Evolutionary conservation across 2,329 filamentous ascomycete genomes (phyloP), one percentile per base, ranked within the genome.

Genomic region (Phyllosticta citrichinensis): DNA sequence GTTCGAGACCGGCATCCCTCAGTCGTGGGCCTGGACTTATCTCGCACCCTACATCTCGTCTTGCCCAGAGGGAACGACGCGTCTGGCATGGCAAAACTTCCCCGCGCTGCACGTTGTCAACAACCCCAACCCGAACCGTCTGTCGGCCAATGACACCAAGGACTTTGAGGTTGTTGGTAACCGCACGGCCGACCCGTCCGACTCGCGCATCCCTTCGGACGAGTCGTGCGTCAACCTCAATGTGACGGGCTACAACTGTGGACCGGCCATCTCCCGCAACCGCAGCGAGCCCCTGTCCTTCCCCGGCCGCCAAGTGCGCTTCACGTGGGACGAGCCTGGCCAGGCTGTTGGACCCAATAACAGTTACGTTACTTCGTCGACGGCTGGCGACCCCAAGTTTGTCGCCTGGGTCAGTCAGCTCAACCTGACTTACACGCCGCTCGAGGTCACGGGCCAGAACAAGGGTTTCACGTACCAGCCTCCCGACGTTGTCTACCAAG

Each of bases 21-120:
- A 95, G 72, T 89, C 86, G 0, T 95, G 89, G 89, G 83, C 86
- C 0, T 95, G 90, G 90, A 88, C 89, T 0, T 80, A 90, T 22
- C 79, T 94, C 4, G 89, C 90, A 0, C 90, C 89, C 0, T 91
- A 91, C 73, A 92, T 95, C 72, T 85, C 83, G 40, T 86, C 81
- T 5, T 95, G 90, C 72, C 89, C 90, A 0, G 76, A 75, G 52
- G 84, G 87, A 70, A 85, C 87, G 66, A 93, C 88, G 0, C 84
- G 88, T 6, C 78, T 95, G 30, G 81, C 85, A 24, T 95, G 90
- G 89, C 87, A 93, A 71, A 95, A 95, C 77, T 92, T 89, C 76
- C 90, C 89, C 0, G 80, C 82, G 0, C 76, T 94, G 17, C 78
- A 81, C 66, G 79, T 94, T 56, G 76, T 87, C 30, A 92, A 93